These are phyloP conservation scores for Aspergillus fumigatus DNA, from an alignment of 2,329 filamentous ascomycete species.

Conservation along the genomic window DNA sequence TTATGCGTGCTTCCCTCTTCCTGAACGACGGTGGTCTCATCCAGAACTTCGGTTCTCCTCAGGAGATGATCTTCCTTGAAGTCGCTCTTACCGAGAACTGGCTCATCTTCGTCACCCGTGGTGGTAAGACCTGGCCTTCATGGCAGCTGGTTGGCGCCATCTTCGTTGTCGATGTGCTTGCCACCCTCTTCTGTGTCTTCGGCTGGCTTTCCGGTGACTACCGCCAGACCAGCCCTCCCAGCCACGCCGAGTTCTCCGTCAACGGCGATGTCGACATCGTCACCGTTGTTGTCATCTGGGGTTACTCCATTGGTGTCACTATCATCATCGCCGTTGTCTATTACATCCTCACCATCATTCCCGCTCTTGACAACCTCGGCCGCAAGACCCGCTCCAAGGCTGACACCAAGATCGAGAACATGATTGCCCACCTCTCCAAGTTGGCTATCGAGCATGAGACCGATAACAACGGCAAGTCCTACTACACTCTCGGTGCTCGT, in stretches of 20 bases:
- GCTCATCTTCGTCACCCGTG: slow-evolving; percentile 95
- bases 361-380: slow-evolving; percentile 48
- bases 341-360: slow-evolving; percentile 45
- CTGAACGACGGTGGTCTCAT: slow-evolving; percentile 66
- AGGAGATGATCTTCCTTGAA: slow-evolving; percentile 82
- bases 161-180: slow-evolving; percentile 64
- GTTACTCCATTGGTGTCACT: slow-evolving; percentile 50
- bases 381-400: slow-evolving; percentile 48
- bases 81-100: slow-evolving; percentile 92
- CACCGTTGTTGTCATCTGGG: slow-evolving; percentile 50
- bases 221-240: slow-evolving; percentile 23
- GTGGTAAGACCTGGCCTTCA: slow-evolving; percentile 67
- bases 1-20: slow-evolving; percentile 67
- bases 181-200: slow-evolving; percentile 70
- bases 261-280: slow-evolving; percentile 56
- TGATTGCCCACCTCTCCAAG: slow-evolving; percentile 49
- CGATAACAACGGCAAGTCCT: slow-evolving; percentile 43
- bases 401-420: slow-evolving; percentile 52
- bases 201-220: slow-evolving; percentile 63
- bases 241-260: slow-evolving; percentile 28
- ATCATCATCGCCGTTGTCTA: slow-evolving; percentile 51
- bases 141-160: slow-evolving; percentile 71
- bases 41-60: slow-evolving; percentile 68
- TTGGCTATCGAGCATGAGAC: slow-evolving; percentile 49
- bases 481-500: slow-evolving; percentile 41